phyloP scores from a whole-genome alignment of 2,329 filamentous ascomycete genomes.

The Xylariomycetidae sp. region DNA sequence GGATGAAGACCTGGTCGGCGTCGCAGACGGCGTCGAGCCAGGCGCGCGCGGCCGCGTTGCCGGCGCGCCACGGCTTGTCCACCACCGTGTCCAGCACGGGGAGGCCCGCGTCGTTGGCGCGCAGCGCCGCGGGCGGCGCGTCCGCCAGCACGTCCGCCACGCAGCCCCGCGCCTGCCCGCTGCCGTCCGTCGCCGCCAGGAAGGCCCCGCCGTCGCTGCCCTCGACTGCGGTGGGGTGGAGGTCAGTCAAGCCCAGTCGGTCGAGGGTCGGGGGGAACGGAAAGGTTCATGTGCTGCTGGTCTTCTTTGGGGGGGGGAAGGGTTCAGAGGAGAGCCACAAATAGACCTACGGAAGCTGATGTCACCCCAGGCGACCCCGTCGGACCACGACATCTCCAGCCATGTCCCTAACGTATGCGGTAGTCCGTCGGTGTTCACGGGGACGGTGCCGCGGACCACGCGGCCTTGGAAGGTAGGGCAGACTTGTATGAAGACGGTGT shows the following conservation, averaged over 20 bases:
- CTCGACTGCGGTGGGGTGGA: no score
- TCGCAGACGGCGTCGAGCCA: slow-evolving; percentile 1
- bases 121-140: slow-evolving; percentile 8
- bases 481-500: slow-evolving; percentile 14
- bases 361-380: no score
- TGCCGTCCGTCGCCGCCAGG: slow-evolving; percentile 11
- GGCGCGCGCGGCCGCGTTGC: slow-evolving; percentile 15
- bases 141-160: slow-evolving; percentile 8
- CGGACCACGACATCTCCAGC: no score
- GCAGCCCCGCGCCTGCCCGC: slow-evolving; percentile 9
- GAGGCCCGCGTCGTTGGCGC: slow-evolving; percentile 7
- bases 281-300: no score
- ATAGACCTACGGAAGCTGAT: no score
- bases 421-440: slow-evolving; percentile 10
- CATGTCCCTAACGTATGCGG: slow-evolving; percentile 15
- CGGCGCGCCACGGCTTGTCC: slow-evolving; percentile 5
- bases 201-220: slow-evolving; percentile 13
- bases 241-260: no score
- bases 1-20: slow-evolving; percentile 1
- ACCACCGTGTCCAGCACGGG: slow-evolving; percentile 11
- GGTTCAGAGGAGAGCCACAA: no score
- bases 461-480: slow-evolving; percentile 15
- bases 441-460: slow-evolving; percentile 13
- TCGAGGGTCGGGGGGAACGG: no score
- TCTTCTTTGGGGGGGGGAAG: no score